A percentile compares a stretch with the other conserved stretches of the same genome.
phyloP scores from a whole-genome alignment of 2,329 filamentous ascomycete genomes.

The Orbilia blumenaviensis region DNA sequence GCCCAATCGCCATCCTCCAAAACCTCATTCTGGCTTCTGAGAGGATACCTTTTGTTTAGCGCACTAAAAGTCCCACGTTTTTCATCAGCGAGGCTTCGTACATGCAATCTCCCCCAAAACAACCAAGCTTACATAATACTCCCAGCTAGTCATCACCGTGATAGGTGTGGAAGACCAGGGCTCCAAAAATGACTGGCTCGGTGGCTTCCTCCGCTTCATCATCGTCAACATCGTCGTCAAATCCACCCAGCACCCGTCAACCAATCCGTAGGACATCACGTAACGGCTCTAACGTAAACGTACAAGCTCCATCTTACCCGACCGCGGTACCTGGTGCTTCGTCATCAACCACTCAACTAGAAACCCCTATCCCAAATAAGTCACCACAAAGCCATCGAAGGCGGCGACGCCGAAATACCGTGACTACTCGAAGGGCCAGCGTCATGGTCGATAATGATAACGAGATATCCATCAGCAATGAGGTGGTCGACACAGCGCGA shows the following conservation, averaged over 20 bases:
- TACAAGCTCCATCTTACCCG: neutral
- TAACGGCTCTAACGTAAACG: constrained; percentile 11
- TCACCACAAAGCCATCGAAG: constrained; percentile 33
- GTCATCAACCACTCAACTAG: neutral
- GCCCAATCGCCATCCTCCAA: neutral
- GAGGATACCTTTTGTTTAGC: neutral
- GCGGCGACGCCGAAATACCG: constrained; percentile 34
- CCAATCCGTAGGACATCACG: neutral
- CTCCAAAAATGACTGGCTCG: constrained; percentile 46
- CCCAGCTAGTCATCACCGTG: neutral
- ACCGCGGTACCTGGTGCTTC: constrained; percentile 15
- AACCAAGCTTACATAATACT: constrained; percentile 28
- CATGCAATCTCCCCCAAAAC: neutral
- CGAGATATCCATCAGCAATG: constrained; percentile 30
- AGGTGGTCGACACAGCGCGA: constrained; percentile 22
- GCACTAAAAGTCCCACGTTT: neutral
- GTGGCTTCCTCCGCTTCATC: constrained; percentile 16
- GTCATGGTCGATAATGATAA: constrained; percentile 49
- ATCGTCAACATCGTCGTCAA: constrained; percentile 30
- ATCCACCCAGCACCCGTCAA: neutral
- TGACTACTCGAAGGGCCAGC: constrained; percentile 35
- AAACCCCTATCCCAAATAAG: constrained; percentile 17
- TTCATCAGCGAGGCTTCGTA: neutral
- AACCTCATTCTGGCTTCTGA: neutral
- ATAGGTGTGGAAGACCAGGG: neutral